These are phyloP conservation scores for Wickerhamomyces pijperi DNA, from an alignment of 805 yeast species.

Conservation along the genomic window DNA sequence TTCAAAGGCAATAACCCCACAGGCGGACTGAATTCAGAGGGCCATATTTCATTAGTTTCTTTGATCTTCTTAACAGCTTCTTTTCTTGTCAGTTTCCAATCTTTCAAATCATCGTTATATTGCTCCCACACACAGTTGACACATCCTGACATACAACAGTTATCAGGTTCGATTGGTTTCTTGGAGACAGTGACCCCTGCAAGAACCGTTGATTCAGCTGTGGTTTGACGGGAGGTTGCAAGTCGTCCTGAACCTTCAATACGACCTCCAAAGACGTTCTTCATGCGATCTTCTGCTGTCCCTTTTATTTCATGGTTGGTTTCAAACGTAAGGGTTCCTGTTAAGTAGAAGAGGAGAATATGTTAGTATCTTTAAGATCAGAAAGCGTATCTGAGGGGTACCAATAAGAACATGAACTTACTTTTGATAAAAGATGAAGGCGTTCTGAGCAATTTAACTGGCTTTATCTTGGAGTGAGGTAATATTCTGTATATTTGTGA, in stretches of 20 bases:
- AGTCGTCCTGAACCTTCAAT: slow-evolving; percentile 39
- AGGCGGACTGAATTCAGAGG: slow-evolving; percentile 51
- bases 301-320: slow-evolving; percentile 22
- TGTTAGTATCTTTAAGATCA: too few species aligned
- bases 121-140: slow-evolving; percentile 95
- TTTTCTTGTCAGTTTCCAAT: slow-evolving; percentile 57
- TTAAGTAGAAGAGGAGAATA: too few species aligned
- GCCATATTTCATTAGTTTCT: slow-evolving; percentile 43
- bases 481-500: neutral
- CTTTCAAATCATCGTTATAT: slow-evolving; percentile 75
- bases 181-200: slow-evolving; percentile 73
- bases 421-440: neutral
- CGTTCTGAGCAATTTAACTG: neutral
- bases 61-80: slow-evolving; percentile 46
- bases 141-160: slow-evolving; percentile 97
- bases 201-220: slow-evolving; percentile 14
- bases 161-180: slow-evolving; percentile 84
- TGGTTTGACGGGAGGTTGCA: slow-evolving; percentile 23
- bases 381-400: too few species aligned
- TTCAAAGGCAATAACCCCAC: slow-evolving; percentile 26
- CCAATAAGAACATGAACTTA: too few species aligned
- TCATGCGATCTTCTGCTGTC: slow-evolving; percentile 36
- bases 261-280: slow-evolving; percentile 43
- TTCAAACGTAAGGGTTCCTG: slow-evolving; percentile 8
- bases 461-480: neutral